Conservation (phyloP, 768 basidiomycete genomes). For the Auriscalpium vulgare region DNA sequence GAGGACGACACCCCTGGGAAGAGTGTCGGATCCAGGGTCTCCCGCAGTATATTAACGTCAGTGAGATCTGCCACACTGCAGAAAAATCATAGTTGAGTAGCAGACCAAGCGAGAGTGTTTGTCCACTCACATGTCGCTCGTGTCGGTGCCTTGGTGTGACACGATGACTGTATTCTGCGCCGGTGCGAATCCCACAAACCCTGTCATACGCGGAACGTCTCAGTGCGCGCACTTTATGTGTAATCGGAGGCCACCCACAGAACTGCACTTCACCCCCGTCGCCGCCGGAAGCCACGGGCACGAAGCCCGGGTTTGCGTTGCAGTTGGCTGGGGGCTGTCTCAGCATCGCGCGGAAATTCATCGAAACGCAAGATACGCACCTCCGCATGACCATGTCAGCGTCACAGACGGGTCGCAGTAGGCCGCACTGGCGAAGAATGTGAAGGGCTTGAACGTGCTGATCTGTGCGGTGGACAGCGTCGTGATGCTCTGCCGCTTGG, state of each 20-base stretch:
- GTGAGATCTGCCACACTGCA: slow-evolving; percentile 31
- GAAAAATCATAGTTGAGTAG: no score
- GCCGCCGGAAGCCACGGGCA: slow-evolving; percentile 41
- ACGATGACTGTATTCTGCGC: slow-evolving; percentile 27
- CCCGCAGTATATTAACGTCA: slow-evolving; percentile 32
- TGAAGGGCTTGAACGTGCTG: slow-evolving; percentile 21
- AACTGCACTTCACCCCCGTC: slow-evolving; percentile 35
- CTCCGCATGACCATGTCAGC: slow-evolving; percentile 22
- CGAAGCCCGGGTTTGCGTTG: slow-evolving; percentile 38
- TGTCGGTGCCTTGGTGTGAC: slow-evolving; percentile 31
- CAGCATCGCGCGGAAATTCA: neutral
- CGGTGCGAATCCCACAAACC: slow-evolving; percentile 49
- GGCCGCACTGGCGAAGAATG: slow-evolving; percentile 24
- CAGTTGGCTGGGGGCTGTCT: slow-evolving; percentile 30
- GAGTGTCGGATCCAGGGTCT: slow-evolving; percentile 27
- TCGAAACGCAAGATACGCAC: slow-evolving; percentile 6
- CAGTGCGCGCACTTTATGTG: neutral
- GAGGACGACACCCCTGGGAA: slow-evolving; percentile 42
- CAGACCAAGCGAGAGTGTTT: neutral
- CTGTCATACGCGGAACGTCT: slow-evolving; percentile 18
- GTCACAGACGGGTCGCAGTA: slow-evolving; percentile 24
- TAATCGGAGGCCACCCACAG: slow-evolving; percentile 22
- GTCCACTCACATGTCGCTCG: slow-evolving; percentile 20
- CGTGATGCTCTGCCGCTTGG: slow-evolving; percentile 14
- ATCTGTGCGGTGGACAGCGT: slow-evolving; percentile 20